A percentile compares a stretch with the other conserved stretches of the same genome.
Conservation (phyloP, 164 flowering plant genomes). For the Dillenia suffruticosa region DNA sequence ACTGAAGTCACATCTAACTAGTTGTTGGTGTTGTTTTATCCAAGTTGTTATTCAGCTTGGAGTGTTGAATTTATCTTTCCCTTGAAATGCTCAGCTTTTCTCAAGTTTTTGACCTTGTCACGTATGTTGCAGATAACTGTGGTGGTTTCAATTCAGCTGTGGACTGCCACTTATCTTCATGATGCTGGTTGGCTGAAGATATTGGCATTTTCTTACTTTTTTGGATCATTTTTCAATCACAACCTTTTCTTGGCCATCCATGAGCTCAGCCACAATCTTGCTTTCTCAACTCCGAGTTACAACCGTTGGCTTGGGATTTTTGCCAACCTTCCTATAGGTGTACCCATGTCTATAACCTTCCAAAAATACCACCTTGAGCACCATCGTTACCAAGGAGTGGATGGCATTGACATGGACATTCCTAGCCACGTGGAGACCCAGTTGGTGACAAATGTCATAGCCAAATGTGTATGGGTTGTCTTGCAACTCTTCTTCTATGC, state of each 20-base stretch:
- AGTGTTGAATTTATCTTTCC: not conserved
- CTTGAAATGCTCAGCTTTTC: constrained; percentile 2
- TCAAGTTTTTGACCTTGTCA: not conserved
- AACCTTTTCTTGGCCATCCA: constrained; percentile 96
- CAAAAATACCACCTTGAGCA: constrained; percentile 97
- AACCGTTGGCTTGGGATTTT: constrained; percentile 97
- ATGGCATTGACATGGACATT: constrained; percentile 90
- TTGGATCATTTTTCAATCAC: constrained; percentile 93
- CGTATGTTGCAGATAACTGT: constrained; percentile 52
- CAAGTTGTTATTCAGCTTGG: too few species aligned
- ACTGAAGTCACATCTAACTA: too few species aligned
- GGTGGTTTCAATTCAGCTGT: constrained; percentile 78
- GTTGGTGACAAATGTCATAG: constrained; percentile 49
- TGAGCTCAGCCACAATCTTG: constrained; percentile 96
- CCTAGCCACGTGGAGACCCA: constrained; percentile 70
- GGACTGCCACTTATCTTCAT: constrained; percentile 64
- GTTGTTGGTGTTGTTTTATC: too few species aligned
- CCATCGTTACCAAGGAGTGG: constrained; percentile 90
- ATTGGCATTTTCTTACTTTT: constrained; percentile 72
- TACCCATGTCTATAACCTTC: constrained; percentile 96
- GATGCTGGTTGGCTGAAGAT: constrained; percentile 70
- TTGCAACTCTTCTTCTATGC: constrained; percentile 95
- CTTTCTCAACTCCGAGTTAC: constrained; percentile 79
- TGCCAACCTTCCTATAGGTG: constrained; percentile 93
- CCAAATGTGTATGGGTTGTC: constrained; percentile 85